Evolutionary conservation across 106 monocot species (phyloP).

Genomic region (Allium sativum): DNA sequence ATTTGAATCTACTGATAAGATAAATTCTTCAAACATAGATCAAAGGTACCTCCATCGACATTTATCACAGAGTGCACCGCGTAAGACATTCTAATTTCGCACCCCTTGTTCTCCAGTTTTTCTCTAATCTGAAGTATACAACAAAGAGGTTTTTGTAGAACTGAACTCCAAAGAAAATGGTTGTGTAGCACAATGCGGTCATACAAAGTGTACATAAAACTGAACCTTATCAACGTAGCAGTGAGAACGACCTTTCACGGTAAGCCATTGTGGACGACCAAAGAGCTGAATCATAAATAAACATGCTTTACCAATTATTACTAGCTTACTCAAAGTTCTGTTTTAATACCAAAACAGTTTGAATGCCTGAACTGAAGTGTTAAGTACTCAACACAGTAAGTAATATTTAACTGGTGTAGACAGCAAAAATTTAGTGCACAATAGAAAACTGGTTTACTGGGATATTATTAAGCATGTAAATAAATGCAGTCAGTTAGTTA

Average conservation of each 20-base stretch:
- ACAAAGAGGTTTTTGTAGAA: not conserved
- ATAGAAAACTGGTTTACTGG: too few relatives aligned
- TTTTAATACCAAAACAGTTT: not conserved
- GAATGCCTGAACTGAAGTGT: not conserved
- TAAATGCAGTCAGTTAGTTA: too few relatives aligned
- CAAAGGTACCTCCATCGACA: constrained; percentile 38
- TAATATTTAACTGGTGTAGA: too few relatives aligned
- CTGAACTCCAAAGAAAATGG: not conserved
- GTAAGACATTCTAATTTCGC: constrained; percentile 65
- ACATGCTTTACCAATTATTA: not conserved
- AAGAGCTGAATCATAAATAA: constrained; percentile 45
- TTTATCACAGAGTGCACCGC: constrained; percentile 52
- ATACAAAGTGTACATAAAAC: not conserved
- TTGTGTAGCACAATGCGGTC: not conserved
- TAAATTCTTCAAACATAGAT: not conserved
- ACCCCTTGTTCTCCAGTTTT: constrained; percentile 57
- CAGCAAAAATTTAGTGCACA: too few relatives aligned
- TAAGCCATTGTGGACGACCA: constrained; percentile 89
- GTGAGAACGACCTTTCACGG: constrained; percentile 68
- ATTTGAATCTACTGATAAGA: not conserved
- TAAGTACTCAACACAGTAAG: too few relatives aligned
- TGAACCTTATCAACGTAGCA: constrained; percentile 62
- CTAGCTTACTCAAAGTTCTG: not conserved
- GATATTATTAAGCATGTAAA: too few relatives aligned
- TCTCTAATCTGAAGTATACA: constrained; percentile 41